A percentile compares a stretch with the other conserved stretches of the same genome.
phyloP scores from a whole-genome alignment of 1,284 basidiomycete genomes.

The Waitea zeae region DNA sequence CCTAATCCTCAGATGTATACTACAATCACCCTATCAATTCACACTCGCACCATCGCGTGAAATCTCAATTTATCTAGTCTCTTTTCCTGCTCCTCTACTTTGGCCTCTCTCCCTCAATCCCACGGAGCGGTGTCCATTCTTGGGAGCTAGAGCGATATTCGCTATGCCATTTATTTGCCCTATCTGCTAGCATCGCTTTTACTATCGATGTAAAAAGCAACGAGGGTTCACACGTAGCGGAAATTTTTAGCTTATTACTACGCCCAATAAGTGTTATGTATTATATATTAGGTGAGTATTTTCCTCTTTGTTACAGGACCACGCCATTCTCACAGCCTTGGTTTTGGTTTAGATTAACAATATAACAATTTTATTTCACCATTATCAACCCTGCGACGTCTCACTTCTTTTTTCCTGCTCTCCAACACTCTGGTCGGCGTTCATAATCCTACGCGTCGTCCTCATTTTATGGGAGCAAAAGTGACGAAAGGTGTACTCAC shows the following conservation, averaged over 20 bases:
- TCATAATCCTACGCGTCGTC: slow-evolving; percentile 44
- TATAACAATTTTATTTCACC: too few relatives aligned
- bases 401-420: too few relatives aligned
- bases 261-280: too few relatives aligned
- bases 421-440: slow-evolving; percentile 81
- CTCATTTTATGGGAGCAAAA: slow-evolving; percentile 84
- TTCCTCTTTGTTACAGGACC: slow-evolving; percentile 6
- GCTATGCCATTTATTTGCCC: slow-evolving; percentile 23
- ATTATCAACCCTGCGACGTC: too few relatives aligned
- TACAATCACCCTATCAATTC: too few relatives aligned
- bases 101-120: slow-evolving; percentile 45
- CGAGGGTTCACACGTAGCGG: slow-evolving; percentile 40
- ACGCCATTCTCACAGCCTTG: too few relatives aligned
- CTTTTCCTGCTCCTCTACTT: slow-evolving; percentile 4
- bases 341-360: too few relatives aligned
- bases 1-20: too few relatives aligned
- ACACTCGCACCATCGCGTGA: too few relatives aligned
- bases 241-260: slow-evolving; percentile 17
- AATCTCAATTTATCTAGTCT: too few relatives aligned
- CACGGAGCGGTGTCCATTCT: slow-evolving; percentile 68
- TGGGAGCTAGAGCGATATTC: slow-evolving; percentile 62
- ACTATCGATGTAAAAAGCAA: slow-evolving; percentile 16
- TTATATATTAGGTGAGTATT: slow-evolving; percentile 1
- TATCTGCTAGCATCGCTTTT: too few relatives aligned
- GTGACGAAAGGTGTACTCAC: too few relatives aligned